Conservation (phyloP, 305 asterid species). For the Ilex paraguariensis region DNA sequence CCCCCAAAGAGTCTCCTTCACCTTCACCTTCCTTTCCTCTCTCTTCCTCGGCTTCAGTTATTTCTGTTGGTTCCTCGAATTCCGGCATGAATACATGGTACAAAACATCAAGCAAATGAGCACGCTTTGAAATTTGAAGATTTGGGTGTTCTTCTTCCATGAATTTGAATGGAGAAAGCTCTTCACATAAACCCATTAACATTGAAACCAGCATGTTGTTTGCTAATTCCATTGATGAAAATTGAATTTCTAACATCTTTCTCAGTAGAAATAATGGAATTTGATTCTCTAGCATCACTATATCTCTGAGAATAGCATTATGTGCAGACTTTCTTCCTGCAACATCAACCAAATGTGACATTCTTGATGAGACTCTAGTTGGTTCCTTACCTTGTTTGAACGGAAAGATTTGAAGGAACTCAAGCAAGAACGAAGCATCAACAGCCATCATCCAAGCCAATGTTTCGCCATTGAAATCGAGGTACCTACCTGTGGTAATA, state of each 20-base stretch:
- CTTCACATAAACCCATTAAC: no score
- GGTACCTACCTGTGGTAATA: constrained; percentile 50
- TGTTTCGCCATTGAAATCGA: constrained; percentile 7
- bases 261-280: no score
- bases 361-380: constrained; percentile 15
- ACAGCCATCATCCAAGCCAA: no score
- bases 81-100: constrained; percentile 39
- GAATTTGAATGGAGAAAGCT: no score
- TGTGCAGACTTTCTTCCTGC: no score
- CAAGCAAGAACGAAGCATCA: no score
- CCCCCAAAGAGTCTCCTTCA: constrained; percentile 3
- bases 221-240: constrained; percentile 25
- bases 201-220: constrained; percentile 27
- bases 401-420: constrained; percentile 29
- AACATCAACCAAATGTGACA: no score
- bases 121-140: constrained; percentile 7
- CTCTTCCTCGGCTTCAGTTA: background rate
- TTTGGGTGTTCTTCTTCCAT: constrained; percentile 9
- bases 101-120: constrained; percentile 24
- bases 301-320: no score
- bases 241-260: no score
- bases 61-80: constrained; percentile 4
- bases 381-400: constrained; percentile 28
- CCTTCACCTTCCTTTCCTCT: constrained; percentile 7
- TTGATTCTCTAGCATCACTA: no score